Evolutionary conservation across 345 rosid species (phyloP).

Genomic region (Lepidium didymum): DNA sequence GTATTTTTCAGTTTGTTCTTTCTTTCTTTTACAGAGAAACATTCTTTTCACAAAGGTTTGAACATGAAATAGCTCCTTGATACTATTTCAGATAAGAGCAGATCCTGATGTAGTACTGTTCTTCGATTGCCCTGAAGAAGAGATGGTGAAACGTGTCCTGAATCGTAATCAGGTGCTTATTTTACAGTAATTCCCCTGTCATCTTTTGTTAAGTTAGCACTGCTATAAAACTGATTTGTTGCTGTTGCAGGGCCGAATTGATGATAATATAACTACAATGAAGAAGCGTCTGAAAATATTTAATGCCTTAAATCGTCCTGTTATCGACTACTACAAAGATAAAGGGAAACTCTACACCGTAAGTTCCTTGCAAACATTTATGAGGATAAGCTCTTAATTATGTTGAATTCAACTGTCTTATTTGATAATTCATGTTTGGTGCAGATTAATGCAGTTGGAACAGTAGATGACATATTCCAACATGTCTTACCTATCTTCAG

Average conservation of each 20-base stretch:
- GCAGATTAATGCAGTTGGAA: constrained; percentile 85
- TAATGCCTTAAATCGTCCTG: constrained; percentile 58
- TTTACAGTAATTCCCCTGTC: not conserved
- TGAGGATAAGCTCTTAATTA: not conserved
- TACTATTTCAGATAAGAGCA: constrained; percentile 39
- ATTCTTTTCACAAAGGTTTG: not conserved
- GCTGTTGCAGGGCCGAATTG: constrained; percentile 61
- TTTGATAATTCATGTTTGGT: constrained; percentile 3
- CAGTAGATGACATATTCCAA: constrained; percentile 77
- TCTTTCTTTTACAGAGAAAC: not conserved
- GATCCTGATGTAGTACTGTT: constrained; percentile 62
- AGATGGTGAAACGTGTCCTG: constrained; percentile 66
- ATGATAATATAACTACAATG: constrained; percentile 66
- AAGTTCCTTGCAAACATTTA: constrained; percentile 4
- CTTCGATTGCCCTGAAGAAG: constrained; percentile 72
- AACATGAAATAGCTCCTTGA: not conserved
- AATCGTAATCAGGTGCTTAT: constrained; percentile 63
- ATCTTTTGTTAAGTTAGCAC: not conserved
- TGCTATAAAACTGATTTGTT: not conserved
- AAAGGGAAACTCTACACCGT: constrained; percentile 75
- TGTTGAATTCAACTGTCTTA: not conserved
- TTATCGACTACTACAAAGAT: constrained; percentile 59
- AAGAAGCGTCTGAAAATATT: constrained; percentile 58
- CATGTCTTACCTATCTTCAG: constrained; percentile 58
- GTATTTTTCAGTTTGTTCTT: not conserved